Evolutionary conservation across 1,284 basidiomycete species (phyloP), one percentile per base, ranked within the genome.

Genomic region (Erythrobasidium hasegawianum): DNA sequence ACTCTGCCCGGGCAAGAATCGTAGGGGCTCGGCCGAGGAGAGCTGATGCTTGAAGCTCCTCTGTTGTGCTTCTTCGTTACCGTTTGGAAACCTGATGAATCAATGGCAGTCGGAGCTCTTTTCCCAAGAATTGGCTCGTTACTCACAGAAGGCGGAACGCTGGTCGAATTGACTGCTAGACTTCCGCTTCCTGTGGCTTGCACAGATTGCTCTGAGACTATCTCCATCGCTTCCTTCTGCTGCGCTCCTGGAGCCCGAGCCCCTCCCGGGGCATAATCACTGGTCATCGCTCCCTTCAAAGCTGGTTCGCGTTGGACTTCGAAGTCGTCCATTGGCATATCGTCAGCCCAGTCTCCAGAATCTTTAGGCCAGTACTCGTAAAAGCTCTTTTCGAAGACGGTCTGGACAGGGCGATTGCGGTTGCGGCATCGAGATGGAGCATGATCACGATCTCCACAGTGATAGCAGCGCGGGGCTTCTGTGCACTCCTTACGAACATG

Each of bases 401-500:
- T 41, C 45, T 47, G n/a, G 33, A 33, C 33, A 11, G 33, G 33
- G 5, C 14, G 5, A 14, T 47, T 18, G 45, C n/a, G 45, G n/a
- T 18, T 18, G n/a, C n/a, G 45, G 45, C 45, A 47, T 47, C 45
- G 45, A 18, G 22, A 18, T 18, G 45, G 45, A 18, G 45, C 5
- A 45, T 59, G 57, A 14, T 33, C 13, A 11, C 22, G 22, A 4
- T 26, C 22, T 5, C 18, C 38, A 26, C 57, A 59, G 16, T 47
- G 24, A 2, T 16, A 22, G 57, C 57, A 59, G n/a, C 22, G 24
- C 1, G 57, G 57, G 1, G 57, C 57, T 13, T 59, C 22, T 14
- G 57, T 40, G 57, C 57, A 59, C 18, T 40, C 41, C 4, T 16
- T 11, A 7, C 57, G 57, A 13, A 59, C 40, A 27, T 59, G 57